phyloP scores from a whole-genome alignment of 192 early-diverging fungal genomes.

The Cladochytrium replicatum region DNA sequence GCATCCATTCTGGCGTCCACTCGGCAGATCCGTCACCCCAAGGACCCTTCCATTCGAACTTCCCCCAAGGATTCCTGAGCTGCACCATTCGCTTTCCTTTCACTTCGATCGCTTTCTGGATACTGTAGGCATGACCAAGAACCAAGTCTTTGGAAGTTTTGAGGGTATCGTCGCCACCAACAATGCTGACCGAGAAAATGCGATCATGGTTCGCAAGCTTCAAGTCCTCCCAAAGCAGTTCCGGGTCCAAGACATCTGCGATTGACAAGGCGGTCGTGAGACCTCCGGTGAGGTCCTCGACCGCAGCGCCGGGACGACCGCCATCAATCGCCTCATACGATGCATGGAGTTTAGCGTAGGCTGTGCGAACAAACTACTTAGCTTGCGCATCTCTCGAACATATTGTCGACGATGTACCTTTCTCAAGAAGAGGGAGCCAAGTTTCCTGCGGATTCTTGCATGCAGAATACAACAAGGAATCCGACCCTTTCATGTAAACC shows the following conservation, averaged over 20 bases:
- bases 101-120: slow-evolving; percentile 31
- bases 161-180: slow-evolving; percentile 4
- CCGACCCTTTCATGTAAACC: slow-evolving; percentile 10
- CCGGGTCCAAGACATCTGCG: slow-evolving; percentile 37
- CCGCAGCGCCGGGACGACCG: slow-evolving; percentile 30
- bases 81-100: slow-evolving; percentile 29
- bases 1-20: slow-evolving; percentile 29
- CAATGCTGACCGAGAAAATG: slow-evolving; percentile 17
- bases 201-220: slow-evolving; percentile 26
- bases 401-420: no score
- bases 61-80: slow-evolving; percentile 42
- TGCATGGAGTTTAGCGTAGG: slow-evolving; percentile 46
- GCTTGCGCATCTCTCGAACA: no score
- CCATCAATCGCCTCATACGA: slow-evolving; percentile 37
- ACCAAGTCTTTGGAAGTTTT: slow-evolving; percentile 15
- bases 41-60: slow-evolving; percentile 40
- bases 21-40: slow-evolving; percentile 18
- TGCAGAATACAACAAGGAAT: slow-evolving; percentile 17
- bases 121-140: slow-evolving; percentile 38
- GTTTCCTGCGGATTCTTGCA: slow-evolving; percentile 37
- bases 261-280: slow-evolving; percentile 23
- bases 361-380: no score
- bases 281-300: slow-evolving; percentile 50
- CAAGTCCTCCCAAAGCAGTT: slow-evolving; percentile 47
- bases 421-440: slow-evolving; percentile 46